Base-by-base conservation (phyloP, 139 green algal genomes). In the Coccomyxa sp. region DNA sequence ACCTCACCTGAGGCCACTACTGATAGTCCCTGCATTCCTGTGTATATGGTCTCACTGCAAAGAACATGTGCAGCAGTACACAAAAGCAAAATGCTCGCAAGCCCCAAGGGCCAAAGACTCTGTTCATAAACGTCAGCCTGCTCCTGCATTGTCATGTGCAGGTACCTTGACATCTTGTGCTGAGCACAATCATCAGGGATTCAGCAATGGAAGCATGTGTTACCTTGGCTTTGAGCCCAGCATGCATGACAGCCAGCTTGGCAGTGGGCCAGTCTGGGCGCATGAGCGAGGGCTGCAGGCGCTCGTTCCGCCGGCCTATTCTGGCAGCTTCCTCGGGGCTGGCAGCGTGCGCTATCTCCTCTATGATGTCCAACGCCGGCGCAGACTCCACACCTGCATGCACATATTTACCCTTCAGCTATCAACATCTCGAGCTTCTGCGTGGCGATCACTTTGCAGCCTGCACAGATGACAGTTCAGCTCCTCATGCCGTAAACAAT, bases 241-340 rank as follows among this genome's bases (percentile, higher is more conserved):
- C 77, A 1, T 84, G 39, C 96, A 99, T 99, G 35, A 97, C 91
- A 6, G 36, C 78, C 39, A 94, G 35, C 87, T 98, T 98, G 69
- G 78, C 78, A 1, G 70, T 39, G 18, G 80, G 75, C 96, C 96
- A 99, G 82, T 98, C 91, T 5, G 79, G 79, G 8, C 90, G 84
- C 68, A 98, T 44, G 8, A 98, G 87, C 22, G 95, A 75, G 14
- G 94, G 93, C 1, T 80, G 74, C 0, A 50, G 54, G 29, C 91
- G 87, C 87, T 98, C 86, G 14, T 85, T 76, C 10, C 55, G 39
- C 7, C 96, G 84, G 0, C 95, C 94, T 16, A 97, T 86, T 29
- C 85, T 68, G 0, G 95, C 95, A 2, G 96, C 96, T 78, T 97
- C 94, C 88, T 99, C 96, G 0, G 96, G 93, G 81, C 79, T 90